A percentile compares a stretch with the other conserved stretches of the same genome.
Evolutionary conservation across 1,139 yeast genomes (phyloP).

Genomic region (Ogataea hybrid): DNA sequence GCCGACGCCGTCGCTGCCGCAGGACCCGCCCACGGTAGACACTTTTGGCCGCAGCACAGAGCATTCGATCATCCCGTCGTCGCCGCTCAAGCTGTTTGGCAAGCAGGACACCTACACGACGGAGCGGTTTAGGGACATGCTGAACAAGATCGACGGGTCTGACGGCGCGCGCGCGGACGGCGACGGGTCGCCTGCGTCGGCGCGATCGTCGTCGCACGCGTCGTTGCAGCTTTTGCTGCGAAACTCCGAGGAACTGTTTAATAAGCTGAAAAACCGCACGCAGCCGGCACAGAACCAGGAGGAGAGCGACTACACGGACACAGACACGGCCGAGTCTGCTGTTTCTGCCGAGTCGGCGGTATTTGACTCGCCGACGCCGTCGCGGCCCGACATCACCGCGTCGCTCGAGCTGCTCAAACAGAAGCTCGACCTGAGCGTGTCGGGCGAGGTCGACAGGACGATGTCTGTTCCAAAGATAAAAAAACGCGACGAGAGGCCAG

Average conservation of each 20-base stretch:
- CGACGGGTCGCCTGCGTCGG: constrained; percentile 22
- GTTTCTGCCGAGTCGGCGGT: constrained; percentile 5
- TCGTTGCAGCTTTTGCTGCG: constrained; percentile 23
- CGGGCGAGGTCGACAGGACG: constrained; percentile 8
- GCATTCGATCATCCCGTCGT: constrained; percentile 24
- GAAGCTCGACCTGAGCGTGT: constrained; percentile 15
- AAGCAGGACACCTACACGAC: constrained; percentile 30
- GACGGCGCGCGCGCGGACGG: constrained; percentile 28
- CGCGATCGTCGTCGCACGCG: constrained; percentile 17
- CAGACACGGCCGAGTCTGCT: too few species aligned
- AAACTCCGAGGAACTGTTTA: constrained; percentile 20
- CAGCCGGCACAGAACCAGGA: constrained; percentile 9
- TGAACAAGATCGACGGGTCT: constrained; percentile 16
- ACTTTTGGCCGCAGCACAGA: constrained; percentile 28
- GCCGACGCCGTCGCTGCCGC: neutral
- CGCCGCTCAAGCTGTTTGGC: constrained; percentile 31
- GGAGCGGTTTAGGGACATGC: constrained; percentile 25
- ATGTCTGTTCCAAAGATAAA: constrained; percentile 21
- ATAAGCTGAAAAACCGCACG: constrained; percentile 23
- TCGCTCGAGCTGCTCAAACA: constrained; percentile 18
- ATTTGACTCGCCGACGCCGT: constrained; percentile 12
- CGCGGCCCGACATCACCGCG: constrained; percentile 20
- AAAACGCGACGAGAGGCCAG: constrained; percentile 16
- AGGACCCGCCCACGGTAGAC: constrained; percentile 24
- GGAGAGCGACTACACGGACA: constrained; percentile 27